Percentiles rank a stretch among this genome's conserved stretches.
Conservation (phyloP, 106 monocot species). For the Dioscorea zingiberensis region DNA sequence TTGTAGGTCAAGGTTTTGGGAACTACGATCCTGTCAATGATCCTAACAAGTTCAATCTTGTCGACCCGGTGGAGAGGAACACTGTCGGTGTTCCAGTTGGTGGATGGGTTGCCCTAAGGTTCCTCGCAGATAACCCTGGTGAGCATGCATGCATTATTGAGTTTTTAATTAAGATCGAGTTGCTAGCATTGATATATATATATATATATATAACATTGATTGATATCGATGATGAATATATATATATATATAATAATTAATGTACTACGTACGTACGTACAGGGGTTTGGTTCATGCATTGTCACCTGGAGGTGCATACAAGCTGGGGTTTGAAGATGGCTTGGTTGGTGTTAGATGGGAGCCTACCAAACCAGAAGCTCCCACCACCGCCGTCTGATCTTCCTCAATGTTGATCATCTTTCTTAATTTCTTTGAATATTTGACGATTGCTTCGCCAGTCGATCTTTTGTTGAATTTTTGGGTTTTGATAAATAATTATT, state of each 20-base stretch:
- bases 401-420: slow-evolving; percentile 2
- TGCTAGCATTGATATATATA: no score
- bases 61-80: slow-evolving; percentile 26
- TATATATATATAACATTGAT: background rate
- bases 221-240: background rate
- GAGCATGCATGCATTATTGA: background rate
- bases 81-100: slow-evolving; percentile 13
- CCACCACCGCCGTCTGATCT: slow-evolving; percentile 6
- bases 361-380: slow-evolving; percentile 2
- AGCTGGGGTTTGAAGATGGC: slow-evolving; percentile 22
- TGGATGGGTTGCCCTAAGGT: slow-evolving; percentile 19
- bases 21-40: slow-evolving; percentile 8
- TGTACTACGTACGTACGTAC: no score
- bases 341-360: slow-evolving; percentile 12
- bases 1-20: slow-evolving; percentile 15
- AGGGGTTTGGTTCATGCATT: slow-evolving; percentile 15
- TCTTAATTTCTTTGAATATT: background rate
- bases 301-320: slow-evolving; percentile 15
- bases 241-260: no score
- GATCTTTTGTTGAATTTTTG: no score
- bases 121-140: slow-evolving; percentile 22
- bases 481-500: no score
- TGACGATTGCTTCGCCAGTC: no score
- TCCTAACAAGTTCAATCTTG: slow-evolving; percentile 11
- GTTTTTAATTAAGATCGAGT: background rate